These are phyloP conservation scores for Stevia rebaudiana DNA, from an alignment of 140 eudicot genomes.

Conservation along the genomic window DNA sequence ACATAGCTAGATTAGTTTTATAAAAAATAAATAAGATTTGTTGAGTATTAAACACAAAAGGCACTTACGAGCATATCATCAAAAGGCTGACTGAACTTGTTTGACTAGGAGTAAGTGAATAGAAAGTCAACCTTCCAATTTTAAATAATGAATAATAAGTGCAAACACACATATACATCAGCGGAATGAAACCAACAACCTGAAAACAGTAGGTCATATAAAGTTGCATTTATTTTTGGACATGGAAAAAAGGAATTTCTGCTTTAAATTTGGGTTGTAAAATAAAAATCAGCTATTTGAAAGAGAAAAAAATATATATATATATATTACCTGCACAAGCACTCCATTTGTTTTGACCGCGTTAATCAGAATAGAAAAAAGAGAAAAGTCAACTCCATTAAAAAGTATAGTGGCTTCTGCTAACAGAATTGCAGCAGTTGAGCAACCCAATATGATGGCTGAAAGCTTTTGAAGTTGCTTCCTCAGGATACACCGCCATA, in stretches of 20 bases:
- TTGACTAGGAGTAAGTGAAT: slow-evolving; percentile 86
- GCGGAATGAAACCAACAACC: slow-evolving; percentile 71
- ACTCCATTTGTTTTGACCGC: slow-evolving; percentile 46
- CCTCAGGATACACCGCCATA: slow-evolving; percentile 74
- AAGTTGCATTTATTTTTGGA: not conserved
- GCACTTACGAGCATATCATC: slow-evolving; percentile 87
- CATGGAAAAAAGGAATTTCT: not conserved
- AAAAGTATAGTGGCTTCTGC: slow-evolving; percentile 89
- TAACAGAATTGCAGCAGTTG: slow-evolving; percentile 78
- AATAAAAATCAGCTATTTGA: no score
- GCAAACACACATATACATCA: slow-evolving; percentile 87
- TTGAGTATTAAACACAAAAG: not conserved
- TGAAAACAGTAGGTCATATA: slow-evolving; percentile 23
- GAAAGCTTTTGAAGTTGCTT: slow-evolving; percentile 55
- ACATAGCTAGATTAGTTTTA: not conserved
- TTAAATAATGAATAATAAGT: slow-evolving; percentile 82
- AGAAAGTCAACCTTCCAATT: slow-evolving; percentile 78
- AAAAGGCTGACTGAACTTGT: slow-evolving; percentile 92
- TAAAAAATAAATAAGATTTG: not conserved
- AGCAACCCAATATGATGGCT: slow-evolving; percentile 65
- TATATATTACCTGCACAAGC: slow-evolving; percentile 68
- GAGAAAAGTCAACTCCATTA: slow-evolving; percentile 75
- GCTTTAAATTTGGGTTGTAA: not conserved
- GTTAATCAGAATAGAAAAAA: slow-evolving; percentile 62
- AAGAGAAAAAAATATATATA: not conserved